phyloP scores from a whole-genome alignment of 441 rosid genomes.

The Syzygium malaccense region DNA sequence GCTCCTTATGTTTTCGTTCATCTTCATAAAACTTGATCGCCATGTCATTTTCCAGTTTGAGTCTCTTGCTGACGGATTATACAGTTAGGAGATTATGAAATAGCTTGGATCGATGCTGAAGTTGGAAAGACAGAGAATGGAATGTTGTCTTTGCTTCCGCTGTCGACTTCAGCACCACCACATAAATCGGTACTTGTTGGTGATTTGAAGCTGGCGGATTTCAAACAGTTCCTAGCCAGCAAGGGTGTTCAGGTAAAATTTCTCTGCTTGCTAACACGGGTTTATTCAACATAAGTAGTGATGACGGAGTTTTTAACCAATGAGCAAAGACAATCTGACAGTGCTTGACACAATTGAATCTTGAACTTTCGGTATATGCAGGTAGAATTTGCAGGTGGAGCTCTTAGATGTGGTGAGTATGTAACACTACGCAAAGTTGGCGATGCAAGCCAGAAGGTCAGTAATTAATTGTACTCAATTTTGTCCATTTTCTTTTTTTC shows the following conservation, averaged over 20 bases:
- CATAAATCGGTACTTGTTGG: slow-evolving; percentile 93
- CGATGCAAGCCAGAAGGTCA: slow-evolving; percentile 77
- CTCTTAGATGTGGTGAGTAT: slow-evolving; percentile 86
- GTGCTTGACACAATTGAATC: not conserved
- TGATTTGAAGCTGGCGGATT: slow-evolving; percentile 89
- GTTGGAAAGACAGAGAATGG: slow-evolving; percentile 80
- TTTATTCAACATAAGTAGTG: not conserved
- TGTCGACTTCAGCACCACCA: slow-evolving; percentile 49
- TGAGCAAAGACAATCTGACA: not conserved
- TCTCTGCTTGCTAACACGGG: not conserved
- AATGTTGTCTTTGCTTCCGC: slow-evolving; percentile 57
- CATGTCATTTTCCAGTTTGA: not conserved
- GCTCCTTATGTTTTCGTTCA: not conserved
- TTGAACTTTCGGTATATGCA: slow-evolving; percentile 10
- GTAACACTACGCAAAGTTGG: slow-evolving; percentile 87
- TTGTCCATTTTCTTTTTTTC: not conserved
- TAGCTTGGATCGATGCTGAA: slow-evolving; percentile 92
- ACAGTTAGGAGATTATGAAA: slow-evolving; percentile 91
- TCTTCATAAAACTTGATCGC: not conserved
- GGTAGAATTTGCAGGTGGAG: slow-evolving; percentile 91
- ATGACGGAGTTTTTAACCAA: not conserved
- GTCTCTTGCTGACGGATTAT: slow-evolving; percentile 1
- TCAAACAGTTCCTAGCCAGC: slow-evolving; percentile 82
- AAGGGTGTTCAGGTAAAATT: slow-evolving; percentile 79
- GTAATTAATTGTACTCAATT: not conserved